phyloP scores from a whole-genome alignment of 345 rosid genomes.

The Barbarea vulgaris region DNA sequence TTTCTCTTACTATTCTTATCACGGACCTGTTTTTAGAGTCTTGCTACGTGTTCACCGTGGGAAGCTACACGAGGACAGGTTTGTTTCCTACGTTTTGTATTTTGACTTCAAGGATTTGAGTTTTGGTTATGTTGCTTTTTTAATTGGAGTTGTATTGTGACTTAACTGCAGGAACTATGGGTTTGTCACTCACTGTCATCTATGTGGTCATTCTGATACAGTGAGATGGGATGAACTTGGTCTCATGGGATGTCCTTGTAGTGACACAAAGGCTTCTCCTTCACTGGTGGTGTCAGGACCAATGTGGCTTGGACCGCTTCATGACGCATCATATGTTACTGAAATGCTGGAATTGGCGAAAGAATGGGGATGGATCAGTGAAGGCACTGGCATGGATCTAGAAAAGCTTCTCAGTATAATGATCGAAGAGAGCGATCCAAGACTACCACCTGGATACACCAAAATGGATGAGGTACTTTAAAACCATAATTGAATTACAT shows the following conservation, averaged over 20 bases:
- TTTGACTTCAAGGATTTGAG: neutral
- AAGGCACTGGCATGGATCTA: slow-evolving; percentile 55
- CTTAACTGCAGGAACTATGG: slow-evolving; percentile 67
- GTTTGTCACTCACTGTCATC: slow-evolving; percentile 69
- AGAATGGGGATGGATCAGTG: slow-evolving; percentile 74
- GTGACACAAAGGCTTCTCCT: slow-evolving; percentile 48
- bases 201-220: slow-evolving; percentile 67
- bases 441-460: slow-evolving; percentile 80
- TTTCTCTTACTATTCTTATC: slow-evolving; percentile 80
- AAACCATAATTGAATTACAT: neutral
- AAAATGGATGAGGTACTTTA: slow-evolving; percentile 72
- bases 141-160: slow-evolving; percentile 14
- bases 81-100: slow-evolving; percentile 27
- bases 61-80: slow-evolving; percentile 65
- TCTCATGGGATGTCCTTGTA: slow-evolving; percentile 61
- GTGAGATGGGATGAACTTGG: slow-evolving; percentile 75
- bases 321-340: slow-evolving; percentile 52
- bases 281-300: slow-evolving; percentile 71
- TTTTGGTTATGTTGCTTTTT: slow-evolving; percentile 13
- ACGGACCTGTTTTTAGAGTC: slow-evolving; percentile 85
- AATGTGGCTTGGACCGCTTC: slow-evolving; percentile 89
- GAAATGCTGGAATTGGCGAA: slow-evolving; percentile 71
- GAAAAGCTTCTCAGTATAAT: slow-evolving; percentile 69
- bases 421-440: slow-evolving; percentile 84
- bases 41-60: slow-evolving; percentile 67